phyloP scores from a whole-genome alignment of 257 asterid genomes.

The Pogostemon cablin region DNA sequence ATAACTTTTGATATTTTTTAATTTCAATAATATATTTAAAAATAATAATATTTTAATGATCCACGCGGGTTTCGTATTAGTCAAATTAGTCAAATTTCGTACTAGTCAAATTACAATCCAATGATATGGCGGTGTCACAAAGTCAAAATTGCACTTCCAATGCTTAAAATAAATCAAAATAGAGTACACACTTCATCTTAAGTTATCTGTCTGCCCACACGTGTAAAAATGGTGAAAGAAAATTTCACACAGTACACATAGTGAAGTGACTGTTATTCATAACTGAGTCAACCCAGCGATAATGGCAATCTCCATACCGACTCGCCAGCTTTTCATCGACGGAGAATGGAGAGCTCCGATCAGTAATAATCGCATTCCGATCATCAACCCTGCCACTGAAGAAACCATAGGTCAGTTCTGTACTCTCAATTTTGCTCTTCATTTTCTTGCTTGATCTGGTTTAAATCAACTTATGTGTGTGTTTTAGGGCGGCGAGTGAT shows the following conservation, averaged over 20 bases:
- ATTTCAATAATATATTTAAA: too few species aligned
- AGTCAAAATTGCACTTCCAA: too few species aligned
- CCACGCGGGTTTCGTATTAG: too few species aligned
- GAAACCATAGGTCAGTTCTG: slow-evolving; percentile 45
- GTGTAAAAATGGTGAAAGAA: too few species aligned
- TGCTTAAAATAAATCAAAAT: too few species aligned
- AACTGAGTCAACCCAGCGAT: not conserved
- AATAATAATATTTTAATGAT: too few species aligned
- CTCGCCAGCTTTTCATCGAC: slow-evolving; percentile 56
- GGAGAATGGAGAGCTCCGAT: slow-evolving; percentile 70
- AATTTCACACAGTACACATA: not conserved
- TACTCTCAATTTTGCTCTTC: not conserved
- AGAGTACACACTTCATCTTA: too few species aligned
- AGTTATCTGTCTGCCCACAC: too few species aligned
- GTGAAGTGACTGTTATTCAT: not conserved
- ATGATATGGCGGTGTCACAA: too few species aligned
- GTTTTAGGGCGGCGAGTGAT: not conserved
- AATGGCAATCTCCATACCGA: slow-evolving; percentile 48
- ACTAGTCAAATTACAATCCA: too few species aligned
- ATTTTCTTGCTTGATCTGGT: not conserved
- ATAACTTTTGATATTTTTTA: too few species aligned
- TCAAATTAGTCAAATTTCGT: too few species aligned
- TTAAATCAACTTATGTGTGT: not conserved
- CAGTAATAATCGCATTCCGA: slow-evolving; percentile 53
- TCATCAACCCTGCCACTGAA: slow-evolving; percentile 62